These are phyloP conservation scores for Raphanus raphanistrum DNA, from an alignment of 345 rosid species.

Conservation along the genomic window DNA sequence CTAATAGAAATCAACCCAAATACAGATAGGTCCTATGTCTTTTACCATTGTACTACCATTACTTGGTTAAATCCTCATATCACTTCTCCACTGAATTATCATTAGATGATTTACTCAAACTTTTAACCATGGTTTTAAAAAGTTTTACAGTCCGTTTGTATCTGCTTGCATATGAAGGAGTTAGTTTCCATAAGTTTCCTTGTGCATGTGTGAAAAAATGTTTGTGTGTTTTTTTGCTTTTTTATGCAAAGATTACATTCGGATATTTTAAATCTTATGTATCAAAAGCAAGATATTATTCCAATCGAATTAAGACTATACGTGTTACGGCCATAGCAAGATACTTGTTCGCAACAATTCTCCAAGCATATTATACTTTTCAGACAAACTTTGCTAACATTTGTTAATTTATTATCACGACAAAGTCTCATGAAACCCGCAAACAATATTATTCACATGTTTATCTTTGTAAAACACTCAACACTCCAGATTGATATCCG, in stretches of 20 bases:
- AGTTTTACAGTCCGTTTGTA: not conserved
- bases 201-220: not conserved
- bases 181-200: not conserved
- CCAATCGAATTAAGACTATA: not conserved
- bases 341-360: not conserved
- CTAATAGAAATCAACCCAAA: too few relatives aligned
- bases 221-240: not conserved
- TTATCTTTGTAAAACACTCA: not conserved
- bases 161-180: not conserved
- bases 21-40: too few relatives aligned
- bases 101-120: not conserved
- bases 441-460: not conserved
- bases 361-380: not conserved
- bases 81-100: not conserved
- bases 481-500: not conserved
- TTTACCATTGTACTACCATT: too few relatives aligned
- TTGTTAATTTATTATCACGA: not conserved
- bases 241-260: not conserved
- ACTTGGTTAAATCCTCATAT: not conserved
- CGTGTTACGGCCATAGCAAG: not conserved
- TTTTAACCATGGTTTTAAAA: not conserved
- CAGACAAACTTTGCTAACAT: not conserved
- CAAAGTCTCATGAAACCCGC: not conserved
- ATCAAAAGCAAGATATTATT: not conserved
- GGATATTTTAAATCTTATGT: not conserved